Percentiles rank a stretch among this genome's conserved stretches.
Conservation (phyloP, 2,329 filamentous ascomycete genomes). For the Lasiodiplodia gonubiensis region DNA sequence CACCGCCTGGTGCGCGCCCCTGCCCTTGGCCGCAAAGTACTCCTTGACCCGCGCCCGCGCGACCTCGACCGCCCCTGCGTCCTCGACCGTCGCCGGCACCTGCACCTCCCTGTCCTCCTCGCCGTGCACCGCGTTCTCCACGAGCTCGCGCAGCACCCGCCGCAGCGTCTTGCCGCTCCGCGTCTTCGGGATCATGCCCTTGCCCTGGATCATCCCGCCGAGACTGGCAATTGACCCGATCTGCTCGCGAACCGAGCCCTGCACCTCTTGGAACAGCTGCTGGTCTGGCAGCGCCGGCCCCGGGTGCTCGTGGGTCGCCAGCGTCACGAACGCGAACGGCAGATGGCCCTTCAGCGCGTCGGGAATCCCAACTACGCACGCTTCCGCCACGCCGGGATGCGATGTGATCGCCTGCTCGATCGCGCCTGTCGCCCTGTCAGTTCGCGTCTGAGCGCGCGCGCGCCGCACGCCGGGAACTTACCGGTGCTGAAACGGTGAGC, state of each 20-base stretch:
- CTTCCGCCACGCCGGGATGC: slow-evolving; percentile 79
- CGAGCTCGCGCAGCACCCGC: slow-evolving; percentile 78
- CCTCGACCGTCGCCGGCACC: slow-evolving; percentile 86
- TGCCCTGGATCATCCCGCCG: slow-evolving; percentile 83
- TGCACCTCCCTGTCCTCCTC: slow-evolving; percentile 74
- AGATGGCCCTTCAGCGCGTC: slow-evolving; percentile 88
- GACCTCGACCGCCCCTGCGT: slow-evolving; percentile 73
- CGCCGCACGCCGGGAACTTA: slow-evolving; percentile 46
- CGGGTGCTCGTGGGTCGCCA: slow-evolving; percentile 52
- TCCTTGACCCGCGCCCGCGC: slow-evolving; percentile 73
- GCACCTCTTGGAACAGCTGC: slow-evolving; percentile 67
- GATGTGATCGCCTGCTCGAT: slow-evolving; percentile 91
- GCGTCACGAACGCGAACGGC: slow-evolving; percentile 84
- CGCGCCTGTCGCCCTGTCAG: slow-evolving; percentile 60
- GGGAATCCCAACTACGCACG: slow-evolving; percentile 83
- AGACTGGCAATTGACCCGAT: slow-evolving; percentile 88
- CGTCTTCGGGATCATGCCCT: slow-evolving; percentile 89
- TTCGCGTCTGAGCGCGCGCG: not conserved
- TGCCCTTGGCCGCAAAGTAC: slow-evolving; percentile 68
- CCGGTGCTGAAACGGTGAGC: slow-evolving; percentile 89
- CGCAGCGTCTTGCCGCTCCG: slow-evolving; percentile 89
- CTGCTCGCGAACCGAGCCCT: slow-evolving; percentile 73
- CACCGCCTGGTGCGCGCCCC: slow-evolving; percentile 45
- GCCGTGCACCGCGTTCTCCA: slow-evolving; percentile 80
- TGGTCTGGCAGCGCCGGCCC: slow-evolving; percentile 56